Evolutionary conservation across 1,284 basidiomycete genomes (phyloP), one percentile per base, ranked within the genome.

Genomic region (Moesziomyces antarcticus): DNA sequence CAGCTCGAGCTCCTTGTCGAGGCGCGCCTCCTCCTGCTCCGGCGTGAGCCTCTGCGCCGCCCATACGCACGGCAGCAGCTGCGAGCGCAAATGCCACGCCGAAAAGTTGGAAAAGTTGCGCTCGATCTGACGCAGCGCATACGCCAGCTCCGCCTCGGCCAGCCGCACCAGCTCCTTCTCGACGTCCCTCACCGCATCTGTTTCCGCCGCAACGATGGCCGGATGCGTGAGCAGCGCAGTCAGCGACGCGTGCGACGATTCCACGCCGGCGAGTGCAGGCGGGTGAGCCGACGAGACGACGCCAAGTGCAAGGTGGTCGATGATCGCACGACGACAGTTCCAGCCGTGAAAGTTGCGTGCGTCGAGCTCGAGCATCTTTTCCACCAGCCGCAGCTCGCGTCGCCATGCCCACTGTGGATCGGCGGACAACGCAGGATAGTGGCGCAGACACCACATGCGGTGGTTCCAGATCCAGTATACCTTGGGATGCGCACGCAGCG

Each of bases 81-180:
- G 95, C 2, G 93, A 92, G 25, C 97, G 89, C 76, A 96, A 94
- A 85, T 99, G 97, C 97, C 97, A 99, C 18, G 97, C 97, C 62
- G 93, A 96, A 84, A 97, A 99, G 84, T 99, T 99, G 49, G 93
- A 95, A 82, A 99, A 97, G 84, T 93, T 97, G 54, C 91, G 86
- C 83, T 94, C 91, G 75, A 99, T 99, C 86, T 98, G 97, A 65
- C 88, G 88, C 49, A 89, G 90, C 2, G 96, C 96, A 47, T 78
- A 84, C 1, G 54, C 48, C 9, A 84, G 64, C 50, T 84, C 81
- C 0, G 27, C 47, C 11, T 70, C 37, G 0, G 81, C 81, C 2
- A 82, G 57, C 7, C 41, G 24, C 1, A 79, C 21, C 21, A 77
- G 63, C 8, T 41, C 25, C 3, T 11, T 7, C 21, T 69, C 63